Evolutionary conservation across 495 filamentous ascomycete genomes (phyloP).

Genomic region (Monascus purpureus): DNA sequence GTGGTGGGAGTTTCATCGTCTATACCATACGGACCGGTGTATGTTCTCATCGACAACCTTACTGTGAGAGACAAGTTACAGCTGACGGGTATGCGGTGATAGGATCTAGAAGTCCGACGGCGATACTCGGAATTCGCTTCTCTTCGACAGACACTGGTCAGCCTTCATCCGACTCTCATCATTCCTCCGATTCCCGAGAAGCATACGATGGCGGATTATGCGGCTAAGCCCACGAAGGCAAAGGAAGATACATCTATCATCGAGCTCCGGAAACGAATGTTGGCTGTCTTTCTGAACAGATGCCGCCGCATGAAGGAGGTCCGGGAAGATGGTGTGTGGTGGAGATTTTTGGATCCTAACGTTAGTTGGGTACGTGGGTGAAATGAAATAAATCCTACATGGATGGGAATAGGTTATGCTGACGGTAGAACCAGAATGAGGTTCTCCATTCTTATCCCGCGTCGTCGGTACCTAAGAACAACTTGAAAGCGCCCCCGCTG

Average conservation of each 20-base stretch:
- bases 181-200: slow-evolving; percentile 97
- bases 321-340: slow-evolving; percentile 87
- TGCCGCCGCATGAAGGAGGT: slow-evolving; percentile 89
- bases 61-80: slow-evolving; percentile 1
- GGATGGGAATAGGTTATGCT: slow-evolving; percentile 6
- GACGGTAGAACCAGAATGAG: slow-evolving; percentile 53
- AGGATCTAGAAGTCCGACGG: slow-evolving; percentile 91
- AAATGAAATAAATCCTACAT: not conserved
- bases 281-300: slow-evolving; percentile 85
- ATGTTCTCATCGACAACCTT: slow-evolving; percentile 16
- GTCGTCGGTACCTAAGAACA: slow-evolving; percentile 81
- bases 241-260: slow-evolving; percentile 96
- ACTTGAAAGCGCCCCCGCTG: slow-evolving; percentile 82
- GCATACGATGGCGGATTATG: slow-evolving; percentile 96
- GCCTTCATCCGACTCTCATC: slow-evolving; percentile 84
- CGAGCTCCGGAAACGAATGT: slow-evolving; percentile 88
- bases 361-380: slow-evolving; percentile 73
- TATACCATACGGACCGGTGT: slow-evolving; percentile 95
- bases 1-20: slow-evolving; percentile 82
- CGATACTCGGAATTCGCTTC: slow-evolving; percentile 97
- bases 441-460: slow-evolving; percentile 83
- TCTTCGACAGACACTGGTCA: slow-evolving; percentile 71
- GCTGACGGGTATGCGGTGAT: no score
- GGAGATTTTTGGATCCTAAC: slow-evolving; percentile 94
- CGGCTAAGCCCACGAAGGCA: slow-evolving; percentile 90